Evolutionary conservation across 345 rosid species (phyloP).

Genomic region (Pugionium dolabratum): DNA sequence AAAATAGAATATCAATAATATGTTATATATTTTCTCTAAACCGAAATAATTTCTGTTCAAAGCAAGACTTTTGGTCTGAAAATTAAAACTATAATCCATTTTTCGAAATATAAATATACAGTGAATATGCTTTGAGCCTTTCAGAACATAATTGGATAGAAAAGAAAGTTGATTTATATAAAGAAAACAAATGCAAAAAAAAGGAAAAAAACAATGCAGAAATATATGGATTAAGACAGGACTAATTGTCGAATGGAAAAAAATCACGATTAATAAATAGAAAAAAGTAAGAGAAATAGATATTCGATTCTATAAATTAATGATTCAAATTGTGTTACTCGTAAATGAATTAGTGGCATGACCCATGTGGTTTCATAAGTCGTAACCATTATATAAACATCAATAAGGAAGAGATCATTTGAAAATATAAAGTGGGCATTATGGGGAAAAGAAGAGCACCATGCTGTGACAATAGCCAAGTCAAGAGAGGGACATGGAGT

Average conservation of each 20-base stretch:
- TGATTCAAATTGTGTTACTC: background rate
- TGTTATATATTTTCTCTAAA: too few relatives aligned
- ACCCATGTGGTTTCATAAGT: conserved; percentile 30
- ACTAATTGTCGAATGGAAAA: conserved; percentile 1
- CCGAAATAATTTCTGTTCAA: too few relatives aligned
- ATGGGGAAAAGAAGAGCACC: conserved; percentile 35
- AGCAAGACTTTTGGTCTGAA: background rate
- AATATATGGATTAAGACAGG: background rate
- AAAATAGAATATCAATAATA: background rate
- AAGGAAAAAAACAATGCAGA: background rate
- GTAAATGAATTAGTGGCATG: conserved; percentile 35
- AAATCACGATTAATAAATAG: background rate
- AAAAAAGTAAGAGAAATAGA: background rate
- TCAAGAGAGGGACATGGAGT: conserved; percentile 39
- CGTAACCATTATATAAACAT: background rate
- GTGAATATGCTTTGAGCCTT: conserved; percentile 4
- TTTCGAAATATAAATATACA: background rate
- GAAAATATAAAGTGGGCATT: background rate
- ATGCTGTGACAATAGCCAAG: conserved; percentile 36
- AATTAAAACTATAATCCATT: background rate
- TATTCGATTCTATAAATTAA: conserved; percentile 6
- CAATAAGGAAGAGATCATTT: background rate
- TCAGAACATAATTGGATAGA: background rate
- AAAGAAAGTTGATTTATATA: background rate
- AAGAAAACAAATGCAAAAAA: background rate